phyloP scores from a whole-genome alignment of 1,139 yeast genomes.

The Candida smagusa region DNA sequence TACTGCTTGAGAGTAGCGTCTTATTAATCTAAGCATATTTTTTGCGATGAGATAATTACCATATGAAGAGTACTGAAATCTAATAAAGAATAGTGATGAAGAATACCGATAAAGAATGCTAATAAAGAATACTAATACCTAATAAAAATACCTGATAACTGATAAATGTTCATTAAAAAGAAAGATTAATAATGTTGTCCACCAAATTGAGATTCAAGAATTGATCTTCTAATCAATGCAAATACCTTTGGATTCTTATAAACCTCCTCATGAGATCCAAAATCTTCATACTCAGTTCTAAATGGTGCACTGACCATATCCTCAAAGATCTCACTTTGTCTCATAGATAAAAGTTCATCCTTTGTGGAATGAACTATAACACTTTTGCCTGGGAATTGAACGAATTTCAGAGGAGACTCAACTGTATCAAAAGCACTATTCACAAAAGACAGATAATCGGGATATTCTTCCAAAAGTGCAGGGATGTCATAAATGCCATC shows the following conservation, averaged over 20 bases:
- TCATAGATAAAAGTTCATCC: slow-evolving; percentile 32
- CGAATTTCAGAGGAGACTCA: slow-evolving; percentile 20
- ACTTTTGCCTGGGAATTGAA: slow-evolving; percentile 18
- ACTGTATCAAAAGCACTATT: slow-evolving; percentile 35
- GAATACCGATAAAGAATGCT: too few relatives aligned
- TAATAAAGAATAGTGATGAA: too few relatives aligned
- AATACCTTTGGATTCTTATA: slow-evolving; percentile 23
- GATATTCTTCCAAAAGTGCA: slow-evolving; percentile 41
- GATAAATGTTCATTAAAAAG: too few relatives aligned
- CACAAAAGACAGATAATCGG: slow-evolving; percentile 40
- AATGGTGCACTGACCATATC: slow-evolving; percentile 14
- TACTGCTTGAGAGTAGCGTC: too few relatives aligned
- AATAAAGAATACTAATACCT: too few relatives aligned
- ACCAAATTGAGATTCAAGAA: too few relatives aligned
- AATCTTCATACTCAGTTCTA: slow-evolving; percentile 15
- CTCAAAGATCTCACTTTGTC: slow-evolving; percentile 21
- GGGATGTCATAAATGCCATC: slow-evolving; percentile 53
- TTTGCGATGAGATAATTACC: too few relatives aligned
- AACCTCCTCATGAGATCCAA: slow-evolving; percentile 37
- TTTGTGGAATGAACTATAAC: slow-evolving; percentile 23
- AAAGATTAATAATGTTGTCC: too few relatives aligned
- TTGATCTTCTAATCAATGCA: slow-evolving; percentile 1
- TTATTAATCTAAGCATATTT: too few relatives aligned
- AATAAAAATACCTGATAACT: too few relatives aligned
- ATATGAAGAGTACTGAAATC: too few relatives aligned